Percentiles rank a stretch among this genome's conserved stretches.
Conservation (phyloP, 2,329 filamentous ascomycete genomes). For the Monilinia fructigena region DNA sequence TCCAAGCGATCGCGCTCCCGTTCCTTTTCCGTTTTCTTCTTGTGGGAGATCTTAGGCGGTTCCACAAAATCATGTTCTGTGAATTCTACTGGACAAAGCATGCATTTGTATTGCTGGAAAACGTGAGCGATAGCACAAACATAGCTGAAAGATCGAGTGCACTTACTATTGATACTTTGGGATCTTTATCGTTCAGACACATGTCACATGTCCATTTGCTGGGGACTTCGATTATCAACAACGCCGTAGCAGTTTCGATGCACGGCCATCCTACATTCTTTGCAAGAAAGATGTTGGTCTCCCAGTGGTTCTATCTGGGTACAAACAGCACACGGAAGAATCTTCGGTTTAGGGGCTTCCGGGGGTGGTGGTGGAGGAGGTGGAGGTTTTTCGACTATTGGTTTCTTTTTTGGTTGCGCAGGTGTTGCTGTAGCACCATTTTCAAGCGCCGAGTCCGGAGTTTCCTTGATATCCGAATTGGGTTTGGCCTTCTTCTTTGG, state of each 20-base stretch:
- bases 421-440: slow-evolving; percentile 36
- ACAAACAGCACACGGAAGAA: slow-evolving; percentile 84
- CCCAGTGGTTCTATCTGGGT: slow-evolving; percentile 67
- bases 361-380: slow-evolving; percentile 63
- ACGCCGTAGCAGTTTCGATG: slow-evolving; percentile 94
- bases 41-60: slow-evolving; percentile 70
- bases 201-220: slow-evolving; percentile 94
- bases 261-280: slow-evolving; percentile 86
- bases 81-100: slow-evolving; percentile 80
- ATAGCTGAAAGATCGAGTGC: slow-evolving; percentile 13
- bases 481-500: slow-evolving; percentile 65
- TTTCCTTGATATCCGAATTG: slow-evolving; percentile 49
- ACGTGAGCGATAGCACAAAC: slow-evolving; percentile 36
- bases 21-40: slow-evolving; percentile 92
- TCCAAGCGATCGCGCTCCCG: slow-evolving; percentile 84
- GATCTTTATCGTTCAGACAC: slow-evolving; percentile 90
- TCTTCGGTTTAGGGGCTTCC: slow-evolving; percentile 74
- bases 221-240: slow-evolving; percentile 59
- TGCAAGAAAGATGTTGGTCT: slow-evolving; percentile 74
- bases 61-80: slow-evolving; percentile 84
- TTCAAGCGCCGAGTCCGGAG: slow-evolving; percentile 49
- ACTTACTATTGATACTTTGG: slow-evolving; percentile 84
- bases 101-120: slow-evolving; percentile 78
- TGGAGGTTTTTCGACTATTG: slow-evolving; percentile 56
- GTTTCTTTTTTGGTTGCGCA: slow-evolving; percentile 47